Evolutionary conservation across 2,329 filamentous ascomycete genomes (phyloP), one percentile per base, ranked within the genome.

Genomic region (Claviceps capensis): DNA sequence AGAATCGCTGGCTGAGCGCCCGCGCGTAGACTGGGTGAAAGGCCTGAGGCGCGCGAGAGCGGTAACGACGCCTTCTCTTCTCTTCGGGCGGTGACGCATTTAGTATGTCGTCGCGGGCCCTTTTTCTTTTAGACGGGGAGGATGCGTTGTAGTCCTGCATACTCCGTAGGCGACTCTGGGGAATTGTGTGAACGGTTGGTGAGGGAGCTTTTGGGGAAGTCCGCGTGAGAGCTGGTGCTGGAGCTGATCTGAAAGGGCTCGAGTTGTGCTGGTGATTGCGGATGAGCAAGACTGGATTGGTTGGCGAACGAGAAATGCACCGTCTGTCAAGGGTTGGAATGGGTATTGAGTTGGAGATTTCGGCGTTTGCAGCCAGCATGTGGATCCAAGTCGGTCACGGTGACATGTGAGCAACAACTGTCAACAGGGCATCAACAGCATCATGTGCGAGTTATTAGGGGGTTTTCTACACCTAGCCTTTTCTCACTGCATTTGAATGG

Each of bases 1-100:
- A 77, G 61, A 77, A 71, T 53, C 69, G 64, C 54, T 74, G 71
- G 2, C 63, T 64, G 1, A 65, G 63, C 4, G 72, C 71, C 16
- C 72, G 64, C 0, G 62, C 56, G 51, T 69, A 71, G 38, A 72
- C 56, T 3, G 62, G 59, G 26, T 60, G 17, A 51, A 73, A 74
- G 11, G 57, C 53, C 38, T 63, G 58, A 1, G 70, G 67, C 8
- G 69, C 55, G 6, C 63, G 53, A 2, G 60, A 13, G 14, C 69
- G 64, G 50, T 67, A 69, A 51, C 56, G 56, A 26, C 67, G 63
- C 3, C 64, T 54, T 14, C 69, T 63, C 57, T 69, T 71, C 53
- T 72, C 69, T 9, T 53, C 55, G 0, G 51, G 47, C 17, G 53
- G 36, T 4, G 54, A 48, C 2, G 50, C n/a, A n/a, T 19, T 37